Evolutionary conservation across 805 yeast species (phyloP), one percentile per base, ranked within the genome.

Genomic region (Kuraishia ogatae): DNA sequence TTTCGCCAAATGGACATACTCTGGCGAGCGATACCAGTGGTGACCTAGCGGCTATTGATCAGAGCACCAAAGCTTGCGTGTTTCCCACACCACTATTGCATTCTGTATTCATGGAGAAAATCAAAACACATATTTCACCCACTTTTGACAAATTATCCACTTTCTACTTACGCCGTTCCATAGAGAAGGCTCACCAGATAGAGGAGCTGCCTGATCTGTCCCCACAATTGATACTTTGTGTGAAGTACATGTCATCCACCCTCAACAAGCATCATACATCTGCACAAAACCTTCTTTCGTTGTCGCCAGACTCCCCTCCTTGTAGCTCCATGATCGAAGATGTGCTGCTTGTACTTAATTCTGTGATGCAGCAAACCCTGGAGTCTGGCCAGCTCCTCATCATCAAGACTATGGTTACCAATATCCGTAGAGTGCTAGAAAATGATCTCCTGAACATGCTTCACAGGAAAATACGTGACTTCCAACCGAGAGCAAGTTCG

Each of bases 291-390:
- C 53, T 65, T 22, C 53, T 57, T 15, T 59, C 66, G 2, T 50
- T 66, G 3, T 64, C 73, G 39, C 82, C 84, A 1, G 83, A 80
- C 48, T 83, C 78, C 29, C 74, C 84, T 4, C 93, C 92, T 1
- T 81, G 87, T 3, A 82, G 96, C 0, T 89, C 97, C 0, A 84
- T 89, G 22, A 82, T 92, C 23, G 99, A 94, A 62, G 99, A 94
- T 66, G 72, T 89, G 39, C 79, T 89, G 26, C 75, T 90, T 61
- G 82, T 91, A 8, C 71, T 92, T 50, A 87, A 89, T 62, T 81
- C 83, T 43, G 77, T 87, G 19, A 66, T 91, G 39, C 71, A 83
- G 23, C 86, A 85, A 56, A 75, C 84, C 1, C 73, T 91, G 13
- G 85, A 87, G 50, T 80, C 96, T 0, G 96, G 96, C 0, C 87